Evolutionary conservation across 23 red algal genomes (phyloP).

Genomic region (Gracilaria domingensis): DNA sequence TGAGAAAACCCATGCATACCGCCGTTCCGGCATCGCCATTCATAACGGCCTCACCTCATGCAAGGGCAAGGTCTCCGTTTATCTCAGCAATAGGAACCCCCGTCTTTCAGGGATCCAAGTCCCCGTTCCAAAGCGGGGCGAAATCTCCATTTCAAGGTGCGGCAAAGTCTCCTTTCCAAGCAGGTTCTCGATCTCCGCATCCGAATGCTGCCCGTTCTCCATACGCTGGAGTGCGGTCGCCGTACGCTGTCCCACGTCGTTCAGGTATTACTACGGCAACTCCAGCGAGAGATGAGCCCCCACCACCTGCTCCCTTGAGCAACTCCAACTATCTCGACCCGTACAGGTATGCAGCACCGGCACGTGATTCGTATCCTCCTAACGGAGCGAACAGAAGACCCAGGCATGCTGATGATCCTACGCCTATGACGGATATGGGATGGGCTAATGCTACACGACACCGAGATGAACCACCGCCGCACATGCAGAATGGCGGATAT

Average conservation of each 20-base stretch:
- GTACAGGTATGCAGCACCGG: conserved; percentile 25
- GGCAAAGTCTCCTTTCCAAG: conserved; percentile 45
- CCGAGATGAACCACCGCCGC: conserved; percentile 58
- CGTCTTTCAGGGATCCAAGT: conserved; percentile 8
- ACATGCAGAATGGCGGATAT: conserved; percentile 56
- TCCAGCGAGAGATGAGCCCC: conserved; percentile 41
- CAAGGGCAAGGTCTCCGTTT: conserved; percentile 38
- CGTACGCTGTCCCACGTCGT: conserved; percentile 20
- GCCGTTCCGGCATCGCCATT: conserved; percentile 27
- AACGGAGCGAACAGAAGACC: conserved; percentile 25
- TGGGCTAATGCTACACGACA: conserved; percentile 54
- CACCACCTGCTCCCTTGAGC: conserved; percentile 42
- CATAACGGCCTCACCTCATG: conserved; percentile 27
- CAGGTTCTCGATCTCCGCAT: conserved; percentile 46
- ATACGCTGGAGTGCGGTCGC: conserved; percentile 5
- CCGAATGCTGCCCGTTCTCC: not conserved
- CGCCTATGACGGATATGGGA: not conserved
- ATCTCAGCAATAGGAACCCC: conserved; percentile 29
- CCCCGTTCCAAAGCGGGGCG: conserved; percentile 16
- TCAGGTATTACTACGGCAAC: conserved; percentile 27
- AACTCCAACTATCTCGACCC: conserved; percentile 18
- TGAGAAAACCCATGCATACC: conserved; percentile 2
- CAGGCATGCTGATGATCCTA: conserved; percentile 17
- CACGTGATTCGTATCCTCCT: conserved; percentile 15
- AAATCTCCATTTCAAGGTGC: conserved; percentile 26